phyloP scores from a whole-genome alignment of 768 basidiomycete species.

The Piloderma croceum region DNA sequence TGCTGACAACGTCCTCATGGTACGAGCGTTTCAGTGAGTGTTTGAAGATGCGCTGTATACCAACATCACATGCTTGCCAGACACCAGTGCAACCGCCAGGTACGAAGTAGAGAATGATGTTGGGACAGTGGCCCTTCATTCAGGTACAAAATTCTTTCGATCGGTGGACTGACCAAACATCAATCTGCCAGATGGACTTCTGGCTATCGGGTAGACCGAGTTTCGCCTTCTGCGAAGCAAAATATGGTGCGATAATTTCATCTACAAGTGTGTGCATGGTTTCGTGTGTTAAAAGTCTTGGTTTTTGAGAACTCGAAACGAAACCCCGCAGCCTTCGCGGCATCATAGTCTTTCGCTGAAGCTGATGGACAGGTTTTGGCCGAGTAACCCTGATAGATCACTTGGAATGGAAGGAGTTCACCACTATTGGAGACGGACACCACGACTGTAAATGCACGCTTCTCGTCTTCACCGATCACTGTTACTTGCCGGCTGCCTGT shows the following conservation, averaged over 20 bases:
- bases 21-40: conserved; percentile 24
- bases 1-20: conserved; percentile 31
- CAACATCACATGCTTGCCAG: conserved; percentile 29
- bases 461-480: conserved; percentile 32
- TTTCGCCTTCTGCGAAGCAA: conserved; percentile 9
- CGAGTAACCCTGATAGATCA: conserved; percentile 28
- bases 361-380: conserved; percentile 17
- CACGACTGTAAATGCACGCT: conserved; percentile 36
- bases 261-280: conserved; percentile 26
- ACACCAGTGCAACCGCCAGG: conserved; percentile 30
- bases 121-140: conserved; percentile 26
- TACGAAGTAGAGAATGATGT: conserved; percentile 26
- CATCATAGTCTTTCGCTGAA: conserved; percentile 11
- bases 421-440: conserved; percentile 28
- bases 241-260: conserved; percentile 28
- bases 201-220: conserved; percentile 18
- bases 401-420: conserved; percentile 31
- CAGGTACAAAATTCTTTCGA: conserved; percentile 29
- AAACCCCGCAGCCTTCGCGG: conserved; percentile 18
- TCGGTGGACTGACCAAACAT: conserved; percentile 34
- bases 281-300: conserved; percentile 17
- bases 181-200: conserved; percentile 25
- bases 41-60: conserved; percentile 34
- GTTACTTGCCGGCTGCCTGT: conserved; percentile 31
- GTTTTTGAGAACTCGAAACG: conserved; percentile 20